phyloP scores from a whole-genome alignment of 495 filamentous ascomycete genomes.

The Neurospora discreta region DNA sequence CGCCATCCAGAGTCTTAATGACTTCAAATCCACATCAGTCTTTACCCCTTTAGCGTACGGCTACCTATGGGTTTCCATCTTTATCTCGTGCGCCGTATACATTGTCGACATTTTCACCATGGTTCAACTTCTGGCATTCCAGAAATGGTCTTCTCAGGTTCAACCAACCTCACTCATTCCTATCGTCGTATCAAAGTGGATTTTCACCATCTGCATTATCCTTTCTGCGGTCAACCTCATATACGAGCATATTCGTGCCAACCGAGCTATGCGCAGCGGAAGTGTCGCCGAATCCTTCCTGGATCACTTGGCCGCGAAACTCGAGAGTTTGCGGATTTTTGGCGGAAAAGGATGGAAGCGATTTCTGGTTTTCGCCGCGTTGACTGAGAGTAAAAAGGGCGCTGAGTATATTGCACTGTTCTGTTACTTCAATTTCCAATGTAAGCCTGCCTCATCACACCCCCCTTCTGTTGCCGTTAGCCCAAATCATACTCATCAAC shows the following conservation, averaged over 20 bases:
- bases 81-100: constrained; percentile 77
- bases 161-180: constrained; percentile 36
- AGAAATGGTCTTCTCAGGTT: constrained; percentile 47
- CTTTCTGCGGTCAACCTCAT: constrained; percentile 67
- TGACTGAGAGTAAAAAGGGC: constrained; percentile 87
- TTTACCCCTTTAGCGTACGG: constrained; percentile 69
- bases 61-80: constrained; percentile 67
- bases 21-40: constrained; percentile 76
- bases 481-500: neutral
- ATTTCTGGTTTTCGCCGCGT: constrained; percentile 83
- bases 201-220: constrained; percentile 83
- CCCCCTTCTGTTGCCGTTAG: neutral
- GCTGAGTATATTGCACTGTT: constrained; percentile 87
- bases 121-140: constrained; percentile 77
- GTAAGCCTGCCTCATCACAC: constrained; percentile 31
- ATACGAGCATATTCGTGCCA: constrained; percentile 67
- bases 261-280: constrained; percentile 66
- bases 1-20: constrained; percentile 59
- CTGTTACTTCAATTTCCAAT: constrained; percentile 88
- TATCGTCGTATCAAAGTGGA: constrained; percentile 68
- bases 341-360: constrained; percentile 62
- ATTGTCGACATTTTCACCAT: constrained; percentile 86
- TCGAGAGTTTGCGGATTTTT: constrained; percentile 66
- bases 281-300: constrained; percentile 88
- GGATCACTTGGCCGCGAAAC: constrained; percentile 69